phyloP scores from a whole-genome alignment of 2,329 filamentous ascomycete genomes.

The Fusarium sp. region DNA sequence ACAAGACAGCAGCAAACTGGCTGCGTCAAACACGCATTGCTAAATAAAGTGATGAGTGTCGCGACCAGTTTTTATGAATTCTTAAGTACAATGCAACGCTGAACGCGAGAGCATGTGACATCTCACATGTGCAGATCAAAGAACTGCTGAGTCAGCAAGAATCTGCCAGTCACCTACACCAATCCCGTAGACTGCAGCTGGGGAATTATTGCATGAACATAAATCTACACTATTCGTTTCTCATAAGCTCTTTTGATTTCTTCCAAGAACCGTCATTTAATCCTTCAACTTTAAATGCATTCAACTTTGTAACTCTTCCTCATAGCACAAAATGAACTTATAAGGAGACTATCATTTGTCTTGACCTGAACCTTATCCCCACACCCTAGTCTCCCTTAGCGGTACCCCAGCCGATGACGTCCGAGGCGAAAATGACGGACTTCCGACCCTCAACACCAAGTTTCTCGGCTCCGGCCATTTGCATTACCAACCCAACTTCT shows the following conservation, averaged over 20 bases:
- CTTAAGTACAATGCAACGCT: not conserved
- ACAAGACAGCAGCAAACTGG: too few species aligned
- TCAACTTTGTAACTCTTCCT: too few species aligned
- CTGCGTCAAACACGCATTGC: too few species aligned
- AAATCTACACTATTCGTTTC: not conserved
- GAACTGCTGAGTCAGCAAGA: slow-evolving; percentile 2
- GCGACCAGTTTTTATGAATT: not conserved
- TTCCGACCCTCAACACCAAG: slow-evolving; percentile 46
- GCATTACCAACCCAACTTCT: slow-evolving; percentile 27
- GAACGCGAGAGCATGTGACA: slow-evolving; percentile 39
- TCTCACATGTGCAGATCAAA: not conserved
- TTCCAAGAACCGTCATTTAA: not conserved
- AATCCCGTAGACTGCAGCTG: not conserved
- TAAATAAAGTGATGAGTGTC: not conserved
- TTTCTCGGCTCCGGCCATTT: slow-evolving; percentile 35
- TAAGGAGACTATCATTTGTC: not conserved
- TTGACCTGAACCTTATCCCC: not conserved
- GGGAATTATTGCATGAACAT: too few species aligned
- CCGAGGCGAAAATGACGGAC: slow-evolving; percentile 49
- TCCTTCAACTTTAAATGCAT: not conserved
- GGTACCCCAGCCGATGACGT: slow-evolving; percentile 51
- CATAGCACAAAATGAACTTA: not conserved
- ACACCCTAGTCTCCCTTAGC: slow-evolving; percentile 4
- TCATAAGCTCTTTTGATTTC: not conserved
- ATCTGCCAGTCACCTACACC: not conserved